Base-by-base conservation (phyloP, 345 rosid species). In the Citrus inodora region DNA sequence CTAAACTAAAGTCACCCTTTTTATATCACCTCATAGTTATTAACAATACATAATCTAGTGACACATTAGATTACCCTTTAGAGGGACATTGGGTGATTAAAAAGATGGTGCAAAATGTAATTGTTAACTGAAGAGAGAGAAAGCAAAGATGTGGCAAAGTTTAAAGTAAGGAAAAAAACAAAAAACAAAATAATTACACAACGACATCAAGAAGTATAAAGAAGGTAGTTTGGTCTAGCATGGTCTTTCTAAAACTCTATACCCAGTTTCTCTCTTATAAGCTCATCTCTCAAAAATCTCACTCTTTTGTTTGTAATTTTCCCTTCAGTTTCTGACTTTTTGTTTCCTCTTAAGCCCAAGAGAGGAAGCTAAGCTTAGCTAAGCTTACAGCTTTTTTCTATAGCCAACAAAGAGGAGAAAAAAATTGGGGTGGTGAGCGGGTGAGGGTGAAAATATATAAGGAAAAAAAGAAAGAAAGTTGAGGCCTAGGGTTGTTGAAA, bases 121-220 rank as follows among this genome's bases (percentile, higher is more conserved):
- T 80, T 59, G 79, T 61, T 72, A 82, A 65, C 74, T 70, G 79
- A 74, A 28, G 65, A 70, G 65, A 71, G 61, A 79, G 79, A 70
- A 71, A 80, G 68, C 73, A 75, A 82, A 66, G 76, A 68, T 82
- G 82, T 81, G 86, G 79, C 21, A 79, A 79, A 79, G 74, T 80
- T 22, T 75, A 85, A 81, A 81, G 79, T 82, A 59, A 35, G 38
- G 11, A 42, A 51, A 25, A 32, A 55, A 76, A 84, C 76, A 40
- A 60, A 55, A 28, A 70, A 70, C 32, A 51, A 21, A 21, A 60
- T 56, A 65, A 60, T 78, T 64, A 55, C 48, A 76, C 9, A 69
- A 33, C 38, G 73, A 61, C 64, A 77, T 69, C 62, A 61, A 62
- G 79, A 81, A 85, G 84, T 88, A 88, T 87, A 88, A 87, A 86